Evolutionary conservation across 2,329 filamentous ascomycete species (phyloP), one percentile per base, ranked within the genome.

Genomic region (Emericellopsis atlantica): DNA sequence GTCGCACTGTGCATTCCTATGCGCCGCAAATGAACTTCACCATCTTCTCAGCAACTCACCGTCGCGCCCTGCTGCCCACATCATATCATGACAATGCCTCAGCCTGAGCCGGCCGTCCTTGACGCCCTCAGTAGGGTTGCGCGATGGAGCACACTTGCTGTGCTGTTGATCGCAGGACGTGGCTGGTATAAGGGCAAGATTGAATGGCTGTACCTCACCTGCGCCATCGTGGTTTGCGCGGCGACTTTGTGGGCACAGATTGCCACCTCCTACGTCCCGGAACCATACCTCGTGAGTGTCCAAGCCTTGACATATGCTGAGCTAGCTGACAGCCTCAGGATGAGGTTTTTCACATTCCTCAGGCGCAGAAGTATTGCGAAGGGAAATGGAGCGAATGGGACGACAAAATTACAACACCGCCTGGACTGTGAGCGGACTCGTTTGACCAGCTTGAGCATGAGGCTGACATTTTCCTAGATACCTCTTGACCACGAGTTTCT

Each of bases 361-460:
- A 98, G 61, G 88, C 88, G 0, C 86, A 94, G 52, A 77, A 75
- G 24, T 98, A 95, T 59, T 95, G 89, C 58, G 58, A 73, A 33
- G 80, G 82, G 10, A 72, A 73, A 41, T 94, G 82, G 64, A 56
- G 60, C 11, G 70, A 85, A 42, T 98, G 92, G 92, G 89, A 98
- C 60, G 82, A 90, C 44, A 98, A 96, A 58, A 92, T 98, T 55
- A 98, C 92, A 0, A 98, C 92, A 2, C 92, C 92, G 1, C 90
- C 92, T 1, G 92, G 89, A 29, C 65, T 98, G 65, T 87, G 68
- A 57, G 68, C 52, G 6, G n/a, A 34, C 18, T 18, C 31, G 18
- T 2, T 16, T 29, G 26, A 6, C 12, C 26, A 29, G 26, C 8
- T 12, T 7, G 26, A 29, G 12, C 12, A 9, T 12, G 9, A 4